Evolutionary conservation across 306 rosid species (phyloP).

Genomic region (Cucurbita pepo): DNA sequence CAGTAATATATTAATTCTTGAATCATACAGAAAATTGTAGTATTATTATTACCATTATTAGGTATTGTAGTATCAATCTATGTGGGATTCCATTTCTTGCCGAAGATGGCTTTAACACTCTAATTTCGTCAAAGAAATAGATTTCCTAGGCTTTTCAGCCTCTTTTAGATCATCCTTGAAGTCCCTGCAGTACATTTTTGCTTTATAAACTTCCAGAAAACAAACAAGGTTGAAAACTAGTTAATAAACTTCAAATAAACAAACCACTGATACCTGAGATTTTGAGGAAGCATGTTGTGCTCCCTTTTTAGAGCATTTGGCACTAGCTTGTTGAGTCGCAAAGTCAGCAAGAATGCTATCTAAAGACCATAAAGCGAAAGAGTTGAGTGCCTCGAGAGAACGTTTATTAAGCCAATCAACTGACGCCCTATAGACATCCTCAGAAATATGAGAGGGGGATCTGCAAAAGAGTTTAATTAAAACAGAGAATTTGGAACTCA

Average conservation of each 20-base stretch:
- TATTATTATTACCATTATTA: too few relatives aligned
- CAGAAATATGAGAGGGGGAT: constrained; percentile 63
- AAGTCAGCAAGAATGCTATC: constrained; percentile 65
- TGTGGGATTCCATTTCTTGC: too few relatives aligned
- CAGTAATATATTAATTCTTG: constrained; percentile 2
- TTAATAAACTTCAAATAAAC: background rate
- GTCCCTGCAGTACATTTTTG: too few relatives aligned
- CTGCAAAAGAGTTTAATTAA: constrained; percentile 20
- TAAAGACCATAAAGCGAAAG: constrained; percentile 47
- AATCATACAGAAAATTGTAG: background rate
- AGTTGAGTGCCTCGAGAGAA: constrained; percentile 45
- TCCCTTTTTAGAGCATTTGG: constrained; percentile 61
- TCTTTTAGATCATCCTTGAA: too few relatives aligned
- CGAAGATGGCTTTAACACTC: too few relatives aligned
- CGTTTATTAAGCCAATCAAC: constrained; percentile 58
- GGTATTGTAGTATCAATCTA: too few relatives aligned
- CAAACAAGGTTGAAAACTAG: too few relatives aligned
- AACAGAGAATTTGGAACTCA: too few relatives aligned
- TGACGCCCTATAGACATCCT: constrained; percentile 57
- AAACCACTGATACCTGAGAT: constrained; percentile 46
- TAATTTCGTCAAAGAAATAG: too few relatives aligned
- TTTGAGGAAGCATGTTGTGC: constrained; percentile 50
- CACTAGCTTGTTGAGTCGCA: constrained; percentile 36
- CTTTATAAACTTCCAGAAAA: too few relatives aligned
- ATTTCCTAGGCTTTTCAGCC: too few relatives aligned